Conservation (phyloP, 108 stramenopile genomes). For the Aurantiochytrium sp. region DNA sequence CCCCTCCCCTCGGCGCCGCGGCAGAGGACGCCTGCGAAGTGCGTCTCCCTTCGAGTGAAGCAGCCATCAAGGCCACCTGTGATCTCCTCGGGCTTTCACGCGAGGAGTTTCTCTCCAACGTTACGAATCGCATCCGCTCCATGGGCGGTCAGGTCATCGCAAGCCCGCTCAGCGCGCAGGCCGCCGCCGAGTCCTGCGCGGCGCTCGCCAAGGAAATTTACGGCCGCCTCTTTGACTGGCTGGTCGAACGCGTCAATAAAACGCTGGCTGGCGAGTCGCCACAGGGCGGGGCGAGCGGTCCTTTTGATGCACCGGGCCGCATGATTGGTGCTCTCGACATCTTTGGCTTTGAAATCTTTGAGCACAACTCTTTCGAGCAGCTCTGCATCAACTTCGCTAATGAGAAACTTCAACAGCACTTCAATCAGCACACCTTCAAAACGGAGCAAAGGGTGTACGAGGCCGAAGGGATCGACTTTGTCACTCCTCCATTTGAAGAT, state of each 20-base stretch:
- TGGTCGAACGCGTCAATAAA: slow-evolving; percentile 30
- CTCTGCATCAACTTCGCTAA: slow-evolving; percentile 93
- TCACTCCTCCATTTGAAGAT: slow-evolving; percentile 66
- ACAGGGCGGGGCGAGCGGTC: no score
- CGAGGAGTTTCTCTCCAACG: background rate
- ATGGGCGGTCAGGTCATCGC: background rate
- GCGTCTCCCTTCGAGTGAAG: background rate
- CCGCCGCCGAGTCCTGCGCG: slow-evolving; percentile 24
- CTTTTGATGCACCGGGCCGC: background rate
- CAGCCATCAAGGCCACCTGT: slow-evolving; percentile 10
- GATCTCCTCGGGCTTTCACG: background rate
- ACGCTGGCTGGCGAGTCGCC: slow-evolving; percentile 55
- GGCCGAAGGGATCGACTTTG: slow-evolving; percentile 74
- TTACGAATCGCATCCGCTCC: background rate
- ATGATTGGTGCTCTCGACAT: slow-evolving; percentile 89
- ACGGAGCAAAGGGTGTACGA: slow-evolving; percentile 59
- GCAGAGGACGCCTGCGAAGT: slow-evolving; percentile 33
- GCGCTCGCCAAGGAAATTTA: slow-evolving; percentile 36
- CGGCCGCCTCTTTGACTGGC: slow-evolving; percentile 38
- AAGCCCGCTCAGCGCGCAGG: background rate
- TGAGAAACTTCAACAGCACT: slow-evolving; percentile 82
- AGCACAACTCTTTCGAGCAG: slow-evolving; percentile 75
- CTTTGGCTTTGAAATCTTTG: slow-evolving; percentile 90
- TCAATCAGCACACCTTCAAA: slow-evolving; percentile 26
- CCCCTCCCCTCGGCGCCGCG: slow-evolving; percentile 21